Base-by-base conservation (phyloP, 1,284 basidiomycete species). In the Ceratobasidium sp. region DNA sequence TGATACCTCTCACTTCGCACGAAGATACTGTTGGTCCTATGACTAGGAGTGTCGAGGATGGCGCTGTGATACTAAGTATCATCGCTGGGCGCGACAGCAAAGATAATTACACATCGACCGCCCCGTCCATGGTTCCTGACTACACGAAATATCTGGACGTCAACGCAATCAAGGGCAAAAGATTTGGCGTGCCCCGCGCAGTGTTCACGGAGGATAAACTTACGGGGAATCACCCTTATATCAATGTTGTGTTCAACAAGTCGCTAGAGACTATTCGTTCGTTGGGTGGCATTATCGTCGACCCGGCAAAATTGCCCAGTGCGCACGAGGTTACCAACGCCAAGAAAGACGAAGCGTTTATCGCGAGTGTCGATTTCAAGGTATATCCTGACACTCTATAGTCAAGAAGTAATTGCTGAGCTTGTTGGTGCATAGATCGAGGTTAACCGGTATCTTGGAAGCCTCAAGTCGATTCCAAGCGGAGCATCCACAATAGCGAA, bases 1-100 rank as follows among this genome's bases (percentile, higher is more conserved):
- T 92, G 1, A 84, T 91, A 52, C 91, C 91, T 0, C 89, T 91
- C 9, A 90, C 90, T 0, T 85, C 86, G 44, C 88, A 91, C 80
- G 91, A 92, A 82, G 91, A 92, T 80, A 90, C 90, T 0, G 86
- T 92, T 1, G 91, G 91, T 0, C 91, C 91, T 0, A 88, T 92
- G 80, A 85, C 88, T 0, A 88, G 91, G 48, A 89, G 89, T 1
- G 82, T 92, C 44, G 83, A 88, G 0, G 91, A 93, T 77, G 90
- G 89, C 0, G 91, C 91, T 0, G 85, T 88, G 52, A 87, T 92
- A 1, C 86, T 92, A 23, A 81, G 84, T 10, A 81, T 89, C 50
- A 92, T 93, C 69, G 90, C 91, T 0, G 91, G 91, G 0, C 86
- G 84, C 23, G 91, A 89, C 78, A 83, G 84, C 1, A 88, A 88